These are phyloP conservation scores for Irpex sp. DNA, from an alignment of 1,284 basidiomycete species.

Conservation along the genomic window DNA sequence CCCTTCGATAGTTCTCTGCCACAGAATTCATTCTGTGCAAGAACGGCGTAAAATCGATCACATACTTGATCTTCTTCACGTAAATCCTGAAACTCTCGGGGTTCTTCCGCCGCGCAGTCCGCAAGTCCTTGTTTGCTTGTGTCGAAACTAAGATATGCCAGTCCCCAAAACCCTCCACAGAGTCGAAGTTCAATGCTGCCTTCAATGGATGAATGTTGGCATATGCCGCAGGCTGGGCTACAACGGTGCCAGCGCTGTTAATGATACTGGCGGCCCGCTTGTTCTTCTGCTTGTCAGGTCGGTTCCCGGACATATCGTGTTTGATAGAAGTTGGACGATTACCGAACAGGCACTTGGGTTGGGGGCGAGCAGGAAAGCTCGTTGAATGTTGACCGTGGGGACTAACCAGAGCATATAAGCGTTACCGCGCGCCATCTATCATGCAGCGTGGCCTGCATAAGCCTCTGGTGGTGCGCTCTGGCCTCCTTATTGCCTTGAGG, in stretches of 20 bases:
- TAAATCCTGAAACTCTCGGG: slow-evolving; percentile 41
- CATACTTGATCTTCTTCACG: slow-evolving; percentile 59
- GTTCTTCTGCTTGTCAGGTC: slow-evolving; percentile 8
- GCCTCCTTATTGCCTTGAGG: not conserved
- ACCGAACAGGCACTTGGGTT: too few species aligned
- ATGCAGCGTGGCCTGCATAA: not conserved
- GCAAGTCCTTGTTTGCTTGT: slow-evolving; percentile 38
- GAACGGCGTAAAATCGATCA: not conserved
- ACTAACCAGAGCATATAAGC: not conserved
- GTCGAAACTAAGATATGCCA: slow-evolving; percentile 48
- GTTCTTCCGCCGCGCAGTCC: slow-evolving; percentile 28
- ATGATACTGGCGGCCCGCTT: not conserved
- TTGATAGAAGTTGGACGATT: not conserved
- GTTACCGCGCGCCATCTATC: not conserved
- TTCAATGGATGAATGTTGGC: slow-evolving; percentile 37
- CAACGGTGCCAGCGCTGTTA: too few species aligned
- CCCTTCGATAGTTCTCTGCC: slow-evolving; percentile 61
- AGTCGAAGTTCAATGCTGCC: slow-evolving; percentile 43
- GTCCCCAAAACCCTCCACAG: slow-evolving; percentile 45
- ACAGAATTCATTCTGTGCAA: not conserved
- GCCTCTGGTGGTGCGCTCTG: not conserved
- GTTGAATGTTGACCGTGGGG: too few species aligned
- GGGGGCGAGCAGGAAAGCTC: too few species aligned
- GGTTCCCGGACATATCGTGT: not conserved
- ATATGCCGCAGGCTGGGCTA: too few species aligned